Conservation (phyloP, 192 early-diverging fungal genomes). For the Backusella circina region DNA sequence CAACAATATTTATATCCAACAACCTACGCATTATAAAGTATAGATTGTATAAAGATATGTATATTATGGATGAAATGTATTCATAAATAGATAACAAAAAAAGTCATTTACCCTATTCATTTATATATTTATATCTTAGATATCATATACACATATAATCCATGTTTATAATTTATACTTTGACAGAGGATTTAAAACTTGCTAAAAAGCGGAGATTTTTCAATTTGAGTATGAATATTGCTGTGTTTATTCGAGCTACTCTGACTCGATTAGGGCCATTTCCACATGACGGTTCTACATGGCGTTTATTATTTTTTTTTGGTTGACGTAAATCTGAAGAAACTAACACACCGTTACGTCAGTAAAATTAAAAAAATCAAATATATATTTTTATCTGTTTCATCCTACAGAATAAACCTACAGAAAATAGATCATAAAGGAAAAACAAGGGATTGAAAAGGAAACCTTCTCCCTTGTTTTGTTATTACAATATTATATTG, state of each 20-base stretch:
- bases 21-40: neutral
- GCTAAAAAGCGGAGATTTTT: constrained; percentile 1
- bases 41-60: neutral
- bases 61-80: neutral
- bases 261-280: neutral
- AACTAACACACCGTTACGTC: neutral
- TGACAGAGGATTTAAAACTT: constrained; percentile 3
- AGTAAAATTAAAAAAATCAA: neutral
- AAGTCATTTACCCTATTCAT: neutral
- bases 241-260: neutral
- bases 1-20: neutral
- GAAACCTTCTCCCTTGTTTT: neutral
- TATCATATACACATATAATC: neutral
- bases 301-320: neutral
- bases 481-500: neutral
- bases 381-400: neutral
- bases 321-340: neutral
- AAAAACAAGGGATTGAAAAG: neutral
- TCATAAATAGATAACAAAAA: neutral
- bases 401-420: neutral
- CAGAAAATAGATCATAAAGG: neutral
- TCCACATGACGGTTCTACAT: neutral
- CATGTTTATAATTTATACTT: neutral
- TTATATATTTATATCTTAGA: neutral
- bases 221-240: neutral